These are phyloP conservation scores for Chlamydomonas sp. DNA, from an alignment of 139 green algal genomes.

Conservation along the genomic window DNA sequence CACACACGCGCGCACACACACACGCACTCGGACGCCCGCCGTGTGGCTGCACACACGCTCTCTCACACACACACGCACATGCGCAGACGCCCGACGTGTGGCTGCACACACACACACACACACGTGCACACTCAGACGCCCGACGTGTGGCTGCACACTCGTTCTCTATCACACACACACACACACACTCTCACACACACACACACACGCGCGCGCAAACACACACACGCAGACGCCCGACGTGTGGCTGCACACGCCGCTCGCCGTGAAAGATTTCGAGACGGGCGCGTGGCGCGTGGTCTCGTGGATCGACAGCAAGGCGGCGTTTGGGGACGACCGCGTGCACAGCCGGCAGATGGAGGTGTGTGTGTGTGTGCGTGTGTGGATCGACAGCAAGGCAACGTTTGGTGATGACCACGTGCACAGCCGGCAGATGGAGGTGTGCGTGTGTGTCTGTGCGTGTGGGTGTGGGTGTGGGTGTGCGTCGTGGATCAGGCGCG, in stretches of 20 bases:
- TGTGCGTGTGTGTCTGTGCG: no score
- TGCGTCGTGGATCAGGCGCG: no score
- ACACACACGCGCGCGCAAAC: not conserved
- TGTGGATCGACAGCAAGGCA: slow-evolving; percentile 95
- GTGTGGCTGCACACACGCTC: no score
- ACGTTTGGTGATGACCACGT: slow-evolving; percentile 75
- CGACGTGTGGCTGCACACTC: not conserved
- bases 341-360: slow-evolving; percentile 53
- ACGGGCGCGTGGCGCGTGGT: slow-evolving; percentile 45
- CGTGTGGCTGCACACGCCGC: slow-evolving; percentile 64
- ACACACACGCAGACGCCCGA: slow-evolving; percentile 66
- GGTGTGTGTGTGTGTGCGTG: no score
- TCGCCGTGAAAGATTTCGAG: no score
- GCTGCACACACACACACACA: slow-evolving; percentile 41
- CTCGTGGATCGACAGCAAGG: slow-evolving; percentile 93
- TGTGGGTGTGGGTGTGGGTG: no score
- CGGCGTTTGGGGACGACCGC: slow-evolving; percentile 76
- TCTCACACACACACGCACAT: no score
- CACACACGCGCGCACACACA: no score
- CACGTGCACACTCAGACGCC: not conserved
- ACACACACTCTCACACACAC: not conserved
- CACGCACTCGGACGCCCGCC: no score
- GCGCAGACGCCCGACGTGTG: slow-evolving; percentile 79
- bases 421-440: slow-evolving; percentile 53
- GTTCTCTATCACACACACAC: not conserved